These are phyloP conservation scores for Whalleya microplaca DNA, from an alignment of 2,329 filamentous ascomycete species.

Conservation along the genomic window DNA sequence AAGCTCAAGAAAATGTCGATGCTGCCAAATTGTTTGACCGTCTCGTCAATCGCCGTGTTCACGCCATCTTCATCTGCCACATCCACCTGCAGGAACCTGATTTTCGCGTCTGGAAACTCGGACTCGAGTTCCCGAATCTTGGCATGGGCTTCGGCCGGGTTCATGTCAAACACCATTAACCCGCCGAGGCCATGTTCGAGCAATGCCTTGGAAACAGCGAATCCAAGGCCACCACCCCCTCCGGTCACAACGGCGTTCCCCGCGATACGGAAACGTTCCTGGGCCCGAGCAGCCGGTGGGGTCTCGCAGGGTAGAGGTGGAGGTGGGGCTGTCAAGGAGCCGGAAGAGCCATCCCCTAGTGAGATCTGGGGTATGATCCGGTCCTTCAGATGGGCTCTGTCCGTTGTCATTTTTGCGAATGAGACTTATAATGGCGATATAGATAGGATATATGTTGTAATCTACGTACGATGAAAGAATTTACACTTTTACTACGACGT, in stretches of 20 bases:
- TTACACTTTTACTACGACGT: not conserved
- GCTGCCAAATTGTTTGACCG: constrained; percentile 26
- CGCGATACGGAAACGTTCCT: constrained; percentile 32
- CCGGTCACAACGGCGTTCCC: constrained; percentile 40
- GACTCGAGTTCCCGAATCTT: constrained; percentile 50
- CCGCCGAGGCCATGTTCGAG: constrained; percentile 38
- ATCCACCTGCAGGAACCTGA: constrained; percentile 58
- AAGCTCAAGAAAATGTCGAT: constrained; percentile 65
- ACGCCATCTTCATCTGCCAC: constrained; percentile 59
- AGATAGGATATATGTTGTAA: not conserved
- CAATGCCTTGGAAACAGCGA: constrained; percentile 33
- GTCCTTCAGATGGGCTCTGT: constrained; percentile 30
- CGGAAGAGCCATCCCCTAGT: constrained; percentile 29
- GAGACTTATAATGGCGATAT: not conserved
- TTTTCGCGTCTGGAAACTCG: constrained; percentile 57
- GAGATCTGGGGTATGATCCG: constrained; percentile 32
- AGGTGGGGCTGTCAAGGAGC: constrained; percentile 30
- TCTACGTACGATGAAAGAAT: not conserved
- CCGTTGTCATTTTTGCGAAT: constrained; percentile 24
- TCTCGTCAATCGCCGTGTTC: constrained; percentile 33
- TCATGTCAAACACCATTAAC: constrained; percentile 38
- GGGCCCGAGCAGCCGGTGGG: constrained; percentile 27
- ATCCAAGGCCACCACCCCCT: constrained; percentile 37
- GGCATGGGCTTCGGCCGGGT: constrained; percentile 30
- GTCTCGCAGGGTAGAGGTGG: constrained; percentile 25